These are phyloP conservation scores for Lactarius quietus DNA, from an alignment of 768 basidiomycete species.

Conservation along the genomic window DNA sequence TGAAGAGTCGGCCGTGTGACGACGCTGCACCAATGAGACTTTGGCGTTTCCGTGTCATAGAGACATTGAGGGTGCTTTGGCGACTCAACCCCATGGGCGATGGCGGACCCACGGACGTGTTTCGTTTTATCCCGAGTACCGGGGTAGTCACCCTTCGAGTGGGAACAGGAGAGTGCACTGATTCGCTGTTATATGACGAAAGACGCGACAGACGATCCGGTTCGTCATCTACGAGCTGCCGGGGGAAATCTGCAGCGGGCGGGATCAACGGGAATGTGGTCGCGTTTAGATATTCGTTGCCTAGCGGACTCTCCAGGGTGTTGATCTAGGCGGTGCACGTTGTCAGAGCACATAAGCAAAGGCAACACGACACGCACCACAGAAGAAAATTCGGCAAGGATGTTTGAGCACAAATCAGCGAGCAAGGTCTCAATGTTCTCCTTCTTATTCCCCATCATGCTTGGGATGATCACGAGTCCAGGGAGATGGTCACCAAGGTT, in stretches of 20 bases:
- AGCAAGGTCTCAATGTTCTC: constrained; percentile 85
- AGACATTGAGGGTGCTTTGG: constrained; percentile 48
- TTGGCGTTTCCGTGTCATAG: constrained; percentile 52
- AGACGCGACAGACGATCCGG: constrained; percentile 46
- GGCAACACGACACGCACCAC: constrained; percentile 53
- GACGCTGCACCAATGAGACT: constrained; percentile 64
- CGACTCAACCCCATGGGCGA: constrained; percentile 39
- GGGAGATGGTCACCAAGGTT: constrained; percentile 54
- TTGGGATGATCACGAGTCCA: constrained; percentile 76
- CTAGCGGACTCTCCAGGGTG: constrained; percentile 75
- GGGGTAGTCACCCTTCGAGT: constrained; percentile 31
- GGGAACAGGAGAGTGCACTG: constrained; percentile 43
- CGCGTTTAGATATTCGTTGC: constrained; percentile 82
- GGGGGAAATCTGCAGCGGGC: constrained; percentile 55
- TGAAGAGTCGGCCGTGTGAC: constrained; percentile 82
- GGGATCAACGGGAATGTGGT: constrained; percentile 61
- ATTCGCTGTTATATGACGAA: constrained; percentile 50
- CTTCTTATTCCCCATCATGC: constrained; percentile 82
- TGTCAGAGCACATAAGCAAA: neutral
- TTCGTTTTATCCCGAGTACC: constrained; percentile 46
- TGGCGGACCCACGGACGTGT: constrained; percentile 45
- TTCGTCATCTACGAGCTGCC: constrained; percentile 46
- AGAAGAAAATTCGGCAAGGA: constrained; percentile 80
- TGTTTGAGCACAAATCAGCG: constrained; percentile 83
- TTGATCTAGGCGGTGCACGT: constrained; percentile 50